Percentiles rank a stretch among this genome's conserved stretches.
These are phyloP conservation scores for Hyphochytrium catenoides DNA, from an alignment of 352 stramenopile species.

Conservation along the genomic window DNA sequence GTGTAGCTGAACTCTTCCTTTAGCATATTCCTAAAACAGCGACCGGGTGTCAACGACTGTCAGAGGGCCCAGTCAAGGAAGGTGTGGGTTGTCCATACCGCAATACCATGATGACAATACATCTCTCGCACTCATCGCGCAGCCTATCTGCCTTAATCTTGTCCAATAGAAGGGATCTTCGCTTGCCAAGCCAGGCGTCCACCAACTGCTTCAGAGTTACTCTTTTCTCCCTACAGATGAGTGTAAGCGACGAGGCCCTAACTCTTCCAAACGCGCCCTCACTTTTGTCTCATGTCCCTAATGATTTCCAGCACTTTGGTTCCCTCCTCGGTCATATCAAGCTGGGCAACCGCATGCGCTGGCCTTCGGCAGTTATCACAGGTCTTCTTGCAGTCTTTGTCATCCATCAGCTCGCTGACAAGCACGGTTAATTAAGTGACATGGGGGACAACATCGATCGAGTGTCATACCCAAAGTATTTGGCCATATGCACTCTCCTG, in stretches of 20 bases:
- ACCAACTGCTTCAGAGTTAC: conserved; percentile 38
- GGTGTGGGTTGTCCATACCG: background rate
- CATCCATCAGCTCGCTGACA: conserved; percentile 15
- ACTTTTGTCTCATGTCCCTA: conserved; percentile 22
- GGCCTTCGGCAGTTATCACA: conserved; percentile 15
- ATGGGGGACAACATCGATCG: background rate
- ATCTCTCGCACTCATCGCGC: conserved; percentile 22
- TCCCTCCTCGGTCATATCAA: conserved; percentile 21
- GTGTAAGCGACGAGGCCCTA: background rate
- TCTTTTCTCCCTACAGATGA: conserved; percentile 18
- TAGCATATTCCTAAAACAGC: conserved; percentile 18
- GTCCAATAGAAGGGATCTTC: conserved; percentile 15
- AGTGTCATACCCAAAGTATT: conserved; percentile 23
- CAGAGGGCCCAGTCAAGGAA: conserved; percentile 1
- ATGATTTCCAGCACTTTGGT: conserved; percentile 23
- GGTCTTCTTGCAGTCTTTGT: conserved; percentile 28
- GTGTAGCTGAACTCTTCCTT: conserved; percentile 45
- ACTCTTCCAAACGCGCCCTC: background rate
- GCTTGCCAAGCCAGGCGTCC: conserved; percentile 29
- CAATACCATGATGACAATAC: conserved; percentile 8
- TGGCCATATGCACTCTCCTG: conserved; percentile 12
- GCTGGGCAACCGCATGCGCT: no score
- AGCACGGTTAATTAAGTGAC: conserved; percentile 16
- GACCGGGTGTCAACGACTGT: no score
- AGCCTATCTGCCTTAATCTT: conserved; percentile 19